Evolutionary conservation across 768 basidiomycete species (phyloP).

Genomic region (Termitomyces heimii): DNA sequence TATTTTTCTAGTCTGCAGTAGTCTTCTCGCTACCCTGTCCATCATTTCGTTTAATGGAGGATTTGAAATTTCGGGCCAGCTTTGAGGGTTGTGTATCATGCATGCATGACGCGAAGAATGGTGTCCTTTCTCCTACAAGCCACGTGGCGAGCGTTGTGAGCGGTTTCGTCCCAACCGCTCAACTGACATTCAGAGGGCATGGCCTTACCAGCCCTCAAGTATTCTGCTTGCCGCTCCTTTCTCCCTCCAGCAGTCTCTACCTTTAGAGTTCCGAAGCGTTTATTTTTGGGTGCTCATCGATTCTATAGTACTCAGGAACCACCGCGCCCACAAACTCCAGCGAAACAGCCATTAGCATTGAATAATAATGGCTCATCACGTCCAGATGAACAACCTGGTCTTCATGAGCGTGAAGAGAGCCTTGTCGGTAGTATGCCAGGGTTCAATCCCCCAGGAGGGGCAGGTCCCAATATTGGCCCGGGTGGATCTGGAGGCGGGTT

Average conservation of each 20-base stretch:
- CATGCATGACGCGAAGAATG: too few species aligned
- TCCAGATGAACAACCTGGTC: slow-evolving; percentile 8
- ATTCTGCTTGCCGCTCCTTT: neutral
- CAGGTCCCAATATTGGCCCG: slow-evolving; percentile 21
- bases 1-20: too few species aligned
- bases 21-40: too few species aligned
- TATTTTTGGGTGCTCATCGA: slow-evolving; percentile 4
- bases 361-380: slow-evolving; percentile 5
- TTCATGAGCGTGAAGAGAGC: slow-evolving; percentile 40
- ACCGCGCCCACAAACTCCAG: slow-evolving; percentile 1
- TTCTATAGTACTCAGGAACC: slow-evolving; percentile 13
- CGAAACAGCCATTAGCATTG: slow-evolving; percentile 7
- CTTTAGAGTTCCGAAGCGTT: neutral
- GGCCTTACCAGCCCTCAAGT: slow-evolving; percentile 3
- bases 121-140: neutral
- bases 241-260: neutral
- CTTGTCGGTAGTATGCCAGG: slow-evolving; percentile 26
- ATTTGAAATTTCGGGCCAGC: too few species aligned
- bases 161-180: neutral
- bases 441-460: slow-evolving; percentile 38
- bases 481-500: slow-evolving; percentile 23
- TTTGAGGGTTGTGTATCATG: too few species aligned
- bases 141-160: neutral
- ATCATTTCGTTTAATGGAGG: too few species aligned
- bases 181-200: neutral